Percentiles rank a stretch among this genome's conserved stretches.
Conservation (phyloP, 2,329 filamentous ascomycete genomes). For the Verticillium isaacii region DNA sequence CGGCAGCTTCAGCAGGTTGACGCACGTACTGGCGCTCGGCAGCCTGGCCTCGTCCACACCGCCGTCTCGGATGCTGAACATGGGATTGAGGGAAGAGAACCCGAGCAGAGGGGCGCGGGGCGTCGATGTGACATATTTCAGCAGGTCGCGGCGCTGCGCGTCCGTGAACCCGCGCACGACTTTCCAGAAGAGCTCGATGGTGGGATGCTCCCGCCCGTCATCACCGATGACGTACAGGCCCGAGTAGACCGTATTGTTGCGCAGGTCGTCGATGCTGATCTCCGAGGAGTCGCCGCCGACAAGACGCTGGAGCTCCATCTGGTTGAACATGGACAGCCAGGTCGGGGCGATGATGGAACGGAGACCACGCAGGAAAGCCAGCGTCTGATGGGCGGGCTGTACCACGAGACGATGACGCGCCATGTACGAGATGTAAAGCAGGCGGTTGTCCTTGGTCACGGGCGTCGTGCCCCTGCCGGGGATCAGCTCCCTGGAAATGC, state of each 20-base stretch:
- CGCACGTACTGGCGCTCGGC: constrained; percentile 92
- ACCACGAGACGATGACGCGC: constrained; percentile 79
- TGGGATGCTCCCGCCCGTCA: constrained; percentile 80
- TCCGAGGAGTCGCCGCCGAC: constrained; percentile 82
- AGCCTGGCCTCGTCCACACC: constrained; percentile 71
- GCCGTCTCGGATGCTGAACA: constrained; percentile 84
- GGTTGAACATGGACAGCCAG: constrained; percentile 99
- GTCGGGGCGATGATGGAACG: constrained; percentile 82
- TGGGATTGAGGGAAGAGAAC: constrained; percentile 78
- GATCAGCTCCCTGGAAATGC: constrained; percentile 70
- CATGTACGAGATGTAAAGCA: constrained; percentile 91
- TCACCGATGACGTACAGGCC: constrained; percentile 88
- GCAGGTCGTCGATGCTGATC: constrained; percentile 83
- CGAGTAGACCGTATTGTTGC: constrained; percentile 78
- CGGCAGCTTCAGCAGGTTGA: constrained; percentile 90
- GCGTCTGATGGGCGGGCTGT: constrained; percentile 77
- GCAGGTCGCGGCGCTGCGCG: constrained; percentile 72
- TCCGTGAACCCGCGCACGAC: constrained; percentile 76
- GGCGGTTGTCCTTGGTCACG: constrained; percentile 88
- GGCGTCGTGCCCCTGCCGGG: constrained; percentile 68
- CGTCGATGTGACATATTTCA: constrained; percentile 95
- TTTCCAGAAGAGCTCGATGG: constrained; percentile 84
- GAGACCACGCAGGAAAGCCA: constrained; percentile 82
- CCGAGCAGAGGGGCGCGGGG: constrained; percentile 85
- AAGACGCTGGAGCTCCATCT: constrained; percentile 86